Conservation (phyloP, 208 protist species). For the Eutreptiella sp. region DNA sequence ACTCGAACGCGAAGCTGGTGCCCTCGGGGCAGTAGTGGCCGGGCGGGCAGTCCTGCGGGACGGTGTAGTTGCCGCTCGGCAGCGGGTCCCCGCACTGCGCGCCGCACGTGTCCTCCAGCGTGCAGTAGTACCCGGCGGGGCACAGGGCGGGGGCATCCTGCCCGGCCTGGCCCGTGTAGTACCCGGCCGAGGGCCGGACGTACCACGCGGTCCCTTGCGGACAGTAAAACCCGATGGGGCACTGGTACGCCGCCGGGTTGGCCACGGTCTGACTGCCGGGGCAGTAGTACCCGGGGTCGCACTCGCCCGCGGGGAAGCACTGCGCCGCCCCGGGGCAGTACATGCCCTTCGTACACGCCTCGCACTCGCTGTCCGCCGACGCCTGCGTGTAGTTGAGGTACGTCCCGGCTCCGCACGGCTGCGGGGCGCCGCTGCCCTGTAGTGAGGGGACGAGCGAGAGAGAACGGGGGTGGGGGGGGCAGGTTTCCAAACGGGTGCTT, state of each 20-base stretch:
- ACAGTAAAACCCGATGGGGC: constrained; percentile 45
- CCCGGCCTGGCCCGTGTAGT: constrained; percentile 9
- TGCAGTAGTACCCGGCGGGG: constrained; percentile 42
- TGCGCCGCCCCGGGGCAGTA: constrained; percentile 23
- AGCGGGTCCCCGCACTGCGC: too few species aligned
- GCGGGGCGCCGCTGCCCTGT: too few species aligned
- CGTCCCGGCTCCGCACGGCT: too few species aligned
- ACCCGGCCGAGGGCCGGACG: constrained; percentile 24
- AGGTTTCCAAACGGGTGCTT: too few species aligned
- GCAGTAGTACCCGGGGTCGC: constrained; percentile 43
- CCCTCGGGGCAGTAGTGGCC: constrained; percentile 14
- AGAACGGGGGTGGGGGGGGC: too few species aligned
- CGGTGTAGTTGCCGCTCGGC: too few species aligned
- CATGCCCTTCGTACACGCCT: constrained; percentile 10
- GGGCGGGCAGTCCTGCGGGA: constrained; percentile 10
- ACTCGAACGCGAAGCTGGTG: background rate
- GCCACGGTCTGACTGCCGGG: background rate
- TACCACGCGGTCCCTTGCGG: constrained; percentile 5
- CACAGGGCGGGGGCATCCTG: constrained; percentile 33
- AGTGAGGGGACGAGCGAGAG: too few species aligned
- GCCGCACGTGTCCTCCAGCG: too few species aligned
- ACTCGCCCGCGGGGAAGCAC: constrained; percentile 12
- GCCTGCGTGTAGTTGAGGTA: background rate
- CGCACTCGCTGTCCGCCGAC: constrained; percentile 1
- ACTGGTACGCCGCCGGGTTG: constrained; percentile 26